Base-by-base conservation (phyloP, 352 stramenopile genomes). In the Phytophthora europaea region DNA sequence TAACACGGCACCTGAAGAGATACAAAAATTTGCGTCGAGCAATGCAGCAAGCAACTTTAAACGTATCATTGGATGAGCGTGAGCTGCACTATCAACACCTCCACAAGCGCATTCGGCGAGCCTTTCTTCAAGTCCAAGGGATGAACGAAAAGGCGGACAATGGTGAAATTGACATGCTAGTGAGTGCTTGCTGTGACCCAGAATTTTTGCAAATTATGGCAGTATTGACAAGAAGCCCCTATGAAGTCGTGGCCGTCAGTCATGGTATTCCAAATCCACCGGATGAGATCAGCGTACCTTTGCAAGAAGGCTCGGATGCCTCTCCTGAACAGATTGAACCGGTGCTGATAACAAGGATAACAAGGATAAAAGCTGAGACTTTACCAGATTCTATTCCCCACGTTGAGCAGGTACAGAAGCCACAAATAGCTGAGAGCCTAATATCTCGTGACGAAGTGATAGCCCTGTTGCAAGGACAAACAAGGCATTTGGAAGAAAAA, bases 401-500 rank as follows among this genome's bases (percentile, higher is more conserved):
- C 10, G 20, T 6, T 58, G 47, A 61, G 8, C 12, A 57, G 40
- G 6, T 34, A 9, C 4, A 10, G 13, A 38, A 65, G 12, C 12
- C 55, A 57, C 64, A 34, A 13, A 23, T 56, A 18, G 20, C 23
- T 34, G 56, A 61, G 4, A 79, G 31, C n/a, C 28, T 43, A 22
- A 75, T 79, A 61, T 79, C 67, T 61, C 72, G 67, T 6, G 62
- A 74, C 51, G 63, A 79, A 76, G 69, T 79, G 20, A 70, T 79
- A 38, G 52, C 61, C 26, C 45, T 79, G 20, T 51, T 79, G 18
- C 61, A 67, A 55, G 54, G 40, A 23, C 71, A 76, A 66, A 70
- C 56, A 2, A 47, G 36, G n/a, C 64, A 75, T 61, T 13, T 72
- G 13, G 70, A 75, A 71, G 67, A 76, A 54, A 73, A 65, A 52